Percentiles rank a stretch among this genome's conserved stretches.
phyloP scores from a whole-genome alignment of 257 asterid species.

The Primulina huaijiensis region DNA sequence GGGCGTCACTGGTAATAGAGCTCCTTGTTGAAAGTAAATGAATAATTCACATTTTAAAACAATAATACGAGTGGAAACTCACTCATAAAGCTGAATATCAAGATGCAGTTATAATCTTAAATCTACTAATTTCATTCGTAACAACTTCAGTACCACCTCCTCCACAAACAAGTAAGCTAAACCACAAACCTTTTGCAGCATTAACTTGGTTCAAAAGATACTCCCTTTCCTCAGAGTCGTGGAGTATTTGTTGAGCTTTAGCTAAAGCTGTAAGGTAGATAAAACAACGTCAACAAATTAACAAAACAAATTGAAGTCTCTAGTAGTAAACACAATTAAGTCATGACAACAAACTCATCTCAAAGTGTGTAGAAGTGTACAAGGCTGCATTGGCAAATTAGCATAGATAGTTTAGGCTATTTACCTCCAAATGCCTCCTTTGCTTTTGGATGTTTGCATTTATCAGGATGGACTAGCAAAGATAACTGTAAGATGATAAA shows the following conservation, averaged over 20 bases:
- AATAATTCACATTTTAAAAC: neutral
- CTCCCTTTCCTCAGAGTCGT: conserved; percentile 89
- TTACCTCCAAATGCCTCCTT: conserved; percentile 98
- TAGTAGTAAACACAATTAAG: neutral
- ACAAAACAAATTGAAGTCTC: neutral
- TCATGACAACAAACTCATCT: conserved; percentile 6
- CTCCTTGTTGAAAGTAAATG: no score
- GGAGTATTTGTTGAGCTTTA: conserved; percentile 84
- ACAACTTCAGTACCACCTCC: neutral
- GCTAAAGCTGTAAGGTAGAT: conserved; percentile 66
- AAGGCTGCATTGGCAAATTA: conserved; percentile 17
- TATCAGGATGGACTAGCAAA: conserved; percentile 98
- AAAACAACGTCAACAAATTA: conserved; percentile 19
- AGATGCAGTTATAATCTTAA: neutral
- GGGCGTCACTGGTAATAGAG: no score
- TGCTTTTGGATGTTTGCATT: conserved; percentile 96
- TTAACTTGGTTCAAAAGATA: conserved; percentile 83
- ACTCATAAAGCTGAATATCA: neutral
- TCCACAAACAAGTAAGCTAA: no score
- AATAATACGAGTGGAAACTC: neutral
- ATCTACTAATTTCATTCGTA: no score
- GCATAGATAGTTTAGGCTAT: neutral
- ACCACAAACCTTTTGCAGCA: conserved; percentile 75
- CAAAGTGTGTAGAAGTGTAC: conserved; percentile 10
- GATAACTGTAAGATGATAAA: conserved; percentile 56